Base-by-base conservation (phyloP, 768 basidiomycete species). In the Atractiella rhizophila region DNA sequence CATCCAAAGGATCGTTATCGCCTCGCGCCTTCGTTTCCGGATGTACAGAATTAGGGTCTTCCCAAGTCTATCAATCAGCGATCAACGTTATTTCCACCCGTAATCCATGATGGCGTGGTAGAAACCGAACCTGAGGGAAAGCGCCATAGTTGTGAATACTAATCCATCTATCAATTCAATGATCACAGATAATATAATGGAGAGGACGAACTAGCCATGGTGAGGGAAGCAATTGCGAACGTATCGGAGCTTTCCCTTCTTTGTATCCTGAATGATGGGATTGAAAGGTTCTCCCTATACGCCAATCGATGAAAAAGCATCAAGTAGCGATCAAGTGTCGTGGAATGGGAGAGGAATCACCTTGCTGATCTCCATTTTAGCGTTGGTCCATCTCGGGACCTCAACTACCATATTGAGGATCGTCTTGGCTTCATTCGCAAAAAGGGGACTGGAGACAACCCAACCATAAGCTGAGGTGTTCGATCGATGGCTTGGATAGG, bases 211-310 rank as follows among this genome's bases (percentile, higher is more conserved):
- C 49, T 98, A 98, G 69, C 91, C 88, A 59, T 96, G 86, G 67
- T 98, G 91, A 52, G 91, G 91, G 78, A 98, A 98, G 64, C 91
- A 96, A 70, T 96, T 96, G 64, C 91, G 76, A 52, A 98, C 91
- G 62, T 68, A 96, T 54, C 91, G 79, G 60, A 96, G 65, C 57
- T 77, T 80, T 55, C 82, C 82, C 64, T 81, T 83, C 66, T 91
- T 96, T 61, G 79, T 75, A 60, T 96, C 88, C 66, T 98, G 91
- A 62, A 91, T 88, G 76, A 98, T 94, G 55, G 91, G 91, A 65
- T 98, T 98, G 73, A 96, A 82, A n/a, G 71, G 40, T 61, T 96
- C 88, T 55, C 91, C 85, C 36, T n/a, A n/a, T n/a, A n/a, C n/a
- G n/a, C n/a, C n/a, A n/a, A n/a, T n/a, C n/a, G n/a, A n/a, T n/a